Evolutionary conservation across 306 rosid species (phyloP).

Genomic region (Cucumis melo): DNA sequence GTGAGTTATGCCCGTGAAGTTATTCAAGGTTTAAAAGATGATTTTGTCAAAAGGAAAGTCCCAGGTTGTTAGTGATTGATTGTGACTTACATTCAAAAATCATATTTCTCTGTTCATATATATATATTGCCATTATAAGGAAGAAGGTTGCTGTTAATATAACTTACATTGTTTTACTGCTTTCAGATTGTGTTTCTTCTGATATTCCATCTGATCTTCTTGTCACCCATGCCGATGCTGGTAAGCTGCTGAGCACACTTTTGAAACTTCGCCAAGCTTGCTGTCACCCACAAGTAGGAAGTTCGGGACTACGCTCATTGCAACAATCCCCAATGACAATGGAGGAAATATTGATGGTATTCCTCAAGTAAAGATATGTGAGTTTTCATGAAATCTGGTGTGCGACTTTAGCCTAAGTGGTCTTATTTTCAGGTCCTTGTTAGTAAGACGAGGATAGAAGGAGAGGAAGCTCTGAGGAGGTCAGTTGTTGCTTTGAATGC

Average conservation of each 20-base stretch:
- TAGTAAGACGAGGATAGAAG: slow-evolving; percentile 83
- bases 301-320: slow-evolving; percentile 86
- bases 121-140: neutral
- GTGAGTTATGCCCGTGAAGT: slow-evolving; percentile 71
- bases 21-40: slow-evolving; percentile 64
- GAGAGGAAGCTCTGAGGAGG: slow-evolving; percentile 90
- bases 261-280: slow-evolving; percentile 96
- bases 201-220: slow-evolving; percentile 40
- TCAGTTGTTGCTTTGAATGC: slow-evolving; percentile 74
- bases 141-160: slow-evolving; percentile 7
- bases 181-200: slow-evolving; percentile 35
- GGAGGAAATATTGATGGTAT: slow-evolving; percentile 88
- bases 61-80: slow-evolving; percentile 39
- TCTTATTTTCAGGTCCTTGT: slow-evolving; percentile 66
- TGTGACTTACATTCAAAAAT: slow-evolving; percentile 20
- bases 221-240: slow-evolving; percentile 76
- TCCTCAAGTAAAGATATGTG: slow-evolving; percentile 1
- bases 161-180: slow-evolving; percentile 21
- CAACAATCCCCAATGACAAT: slow-evolving; percentile 95
- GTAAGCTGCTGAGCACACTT: slow-evolving; percentile 76
- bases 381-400: neutral
- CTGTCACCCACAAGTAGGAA: slow-evolving; percentile 98
- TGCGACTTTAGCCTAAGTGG: slow-evolving; percentile 3
- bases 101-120: slow-evolving; percentile 4
- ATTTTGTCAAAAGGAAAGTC: slow-evolving; percentile 44